A percentile compares a stretch with the other conserved stretches of the same genome.
phyloP scores from a whole-genome alignment of 257 asterid genomes.

The Solanum chilense region DNA sequence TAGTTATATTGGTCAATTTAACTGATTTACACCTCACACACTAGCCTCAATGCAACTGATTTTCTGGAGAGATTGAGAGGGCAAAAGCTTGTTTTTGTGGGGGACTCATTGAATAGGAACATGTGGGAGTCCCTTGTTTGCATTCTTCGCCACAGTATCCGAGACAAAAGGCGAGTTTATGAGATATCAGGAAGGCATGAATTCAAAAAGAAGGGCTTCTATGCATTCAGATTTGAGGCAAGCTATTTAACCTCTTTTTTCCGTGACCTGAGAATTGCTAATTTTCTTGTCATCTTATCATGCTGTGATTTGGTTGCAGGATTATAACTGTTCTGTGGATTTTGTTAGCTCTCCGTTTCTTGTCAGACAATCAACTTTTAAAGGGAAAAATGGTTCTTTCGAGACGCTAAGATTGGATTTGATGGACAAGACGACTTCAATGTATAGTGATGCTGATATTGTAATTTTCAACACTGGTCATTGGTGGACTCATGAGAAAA shows the following conservation, averaged over 20 bases:
- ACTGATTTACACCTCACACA: background rate
- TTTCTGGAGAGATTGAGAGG: constrained; percentile 83
- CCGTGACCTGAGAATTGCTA: background rate
- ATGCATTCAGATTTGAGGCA: constrained; percentile 91
- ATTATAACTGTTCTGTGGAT: constrained; percentile 75
- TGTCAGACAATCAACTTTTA: constrained; percentile 49
- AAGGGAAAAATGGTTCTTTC: constrained; percentile 46
- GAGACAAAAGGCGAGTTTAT: constrained; percentile 53
- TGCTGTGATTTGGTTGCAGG: constrained; percentile 37
- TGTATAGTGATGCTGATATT: constrained; percentile 90
- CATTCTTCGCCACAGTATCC: constrained; percentile 62
- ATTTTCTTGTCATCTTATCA: background rate
- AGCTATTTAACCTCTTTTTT: background rate
- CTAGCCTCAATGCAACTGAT: constrained; percentile 72
- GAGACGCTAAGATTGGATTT: constrained; percentile 80
- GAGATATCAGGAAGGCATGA: constrained; percentile 88
- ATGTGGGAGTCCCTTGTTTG: constrained; percentile 99
- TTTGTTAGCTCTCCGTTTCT: constrained; percentile 87
- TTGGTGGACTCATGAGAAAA: constrained; percentile 99
- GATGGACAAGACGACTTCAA: constrained; percentile 66
- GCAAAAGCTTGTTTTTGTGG: constrained; percentile 66
- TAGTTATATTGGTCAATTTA: background rate
- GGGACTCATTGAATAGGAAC: constrained; percentile 89
- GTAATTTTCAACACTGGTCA: constrained; percentile 86
- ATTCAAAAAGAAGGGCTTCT: constrained; percentile 81